Conservation (phyloP, 106 monocot species). For the Amphibolis antarctica region DNA sequence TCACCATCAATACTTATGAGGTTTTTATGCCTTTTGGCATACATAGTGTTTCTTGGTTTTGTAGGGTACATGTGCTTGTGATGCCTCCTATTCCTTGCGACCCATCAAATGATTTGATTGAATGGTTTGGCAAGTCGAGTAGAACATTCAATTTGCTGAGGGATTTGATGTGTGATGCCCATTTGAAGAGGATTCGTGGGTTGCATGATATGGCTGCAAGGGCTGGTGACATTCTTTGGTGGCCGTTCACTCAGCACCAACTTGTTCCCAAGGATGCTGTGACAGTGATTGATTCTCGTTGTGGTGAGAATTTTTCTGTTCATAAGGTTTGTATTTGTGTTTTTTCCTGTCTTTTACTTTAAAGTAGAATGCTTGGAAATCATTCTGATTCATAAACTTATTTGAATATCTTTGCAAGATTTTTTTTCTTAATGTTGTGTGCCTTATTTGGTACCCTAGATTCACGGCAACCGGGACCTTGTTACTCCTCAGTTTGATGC, state of each 20-base stretch:
- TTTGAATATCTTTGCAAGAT: background rate
- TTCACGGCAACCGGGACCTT: conserved; percentile 19
- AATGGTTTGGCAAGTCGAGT: conserved; percentile 77
- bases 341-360: background rate
- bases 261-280: conserved; percentile 55
- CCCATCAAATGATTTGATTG: conserved; percentile 47
- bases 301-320: conserved; percentile 78
- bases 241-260: conserved; percentile 97
- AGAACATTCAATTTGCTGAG: conserved; percentile 51
- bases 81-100: conserved; percentile 68
- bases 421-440: background rate
- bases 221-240: conserved; percentile 76
- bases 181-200: conserved; percentile 54
- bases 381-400: background rate
- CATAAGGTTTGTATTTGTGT: conserved; percentile 57
- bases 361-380: background rate
- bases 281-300: conserved; percentile 94
- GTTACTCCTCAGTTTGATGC: conserved; percentile 93
- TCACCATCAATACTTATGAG: background rate
- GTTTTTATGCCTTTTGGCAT: background rate
- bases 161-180: conserved; percentile 35
- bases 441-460: background rate
- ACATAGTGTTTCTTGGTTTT: background rate
- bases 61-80: conserved; percentile 61
- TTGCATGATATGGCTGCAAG: conserved; percentile 58